Conservation (phyloP, 805 yeast species). For the Candida corydali region DNA sequence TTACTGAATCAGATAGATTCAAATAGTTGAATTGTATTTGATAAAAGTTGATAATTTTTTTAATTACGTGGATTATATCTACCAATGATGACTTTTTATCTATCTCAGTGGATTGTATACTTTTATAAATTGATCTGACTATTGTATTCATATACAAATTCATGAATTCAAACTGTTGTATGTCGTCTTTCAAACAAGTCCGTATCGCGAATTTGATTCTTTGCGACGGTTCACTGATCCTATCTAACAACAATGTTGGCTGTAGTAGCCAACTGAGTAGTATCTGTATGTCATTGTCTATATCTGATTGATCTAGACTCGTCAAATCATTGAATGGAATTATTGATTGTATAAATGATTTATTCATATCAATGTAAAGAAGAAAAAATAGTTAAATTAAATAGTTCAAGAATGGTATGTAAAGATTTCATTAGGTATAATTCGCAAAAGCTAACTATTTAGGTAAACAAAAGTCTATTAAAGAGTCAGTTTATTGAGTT, state of each 20-base stretch:
- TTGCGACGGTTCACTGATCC: constrained; percentile 22
- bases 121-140: too few relatives aligned
- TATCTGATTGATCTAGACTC: constrained; percentile 16
- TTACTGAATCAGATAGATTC: constrained; percentile 17
- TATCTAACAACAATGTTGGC: neutral
- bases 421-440: neutral
- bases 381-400: neutral
- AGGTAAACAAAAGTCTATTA: constrained; percentile 9
- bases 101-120: too few relatives aligned
- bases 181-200: constrained; percentile 31
- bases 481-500: constrained; percentile 35
- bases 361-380: neutral
- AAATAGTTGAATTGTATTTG: constrained; percentile 18
- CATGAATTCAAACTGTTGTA: constrained; percentile 29
- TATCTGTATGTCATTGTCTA: constrained; percentile 32
- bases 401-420: neutral
- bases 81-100: too few relatives aligned
- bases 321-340: constrained; percentile 14
- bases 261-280: constrained; percentile 27
- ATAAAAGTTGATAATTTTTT: constrained; percentile 16
- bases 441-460: constrained; percentile 2
- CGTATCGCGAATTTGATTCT: constrained; percentile 34
- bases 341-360: constrained; percentile 9
- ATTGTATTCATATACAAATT: constrained; percentile 31
- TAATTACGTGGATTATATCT: constrained; percentile 16